Conservation (phyloP, 805 yeast genomes). For the Brettanomyces nanus region DNA sequence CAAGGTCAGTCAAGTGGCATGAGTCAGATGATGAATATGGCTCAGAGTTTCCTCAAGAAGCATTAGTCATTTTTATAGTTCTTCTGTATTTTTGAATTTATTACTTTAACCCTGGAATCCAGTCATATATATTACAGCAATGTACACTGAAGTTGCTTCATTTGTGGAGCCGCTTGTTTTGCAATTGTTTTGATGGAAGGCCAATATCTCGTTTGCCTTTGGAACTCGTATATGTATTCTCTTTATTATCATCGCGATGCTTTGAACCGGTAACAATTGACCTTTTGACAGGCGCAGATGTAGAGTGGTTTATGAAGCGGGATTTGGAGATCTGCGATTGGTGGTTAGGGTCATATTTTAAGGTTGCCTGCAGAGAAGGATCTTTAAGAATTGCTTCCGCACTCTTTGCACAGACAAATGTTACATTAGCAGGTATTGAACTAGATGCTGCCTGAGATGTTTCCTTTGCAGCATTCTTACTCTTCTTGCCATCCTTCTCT, state of each 20-base stretch:
- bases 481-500: slow-evolving; percentile 22
- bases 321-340: slow-evolving; percentile 49
- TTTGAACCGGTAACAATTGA: slow-evolving; percentile 10
- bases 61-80: background rate
- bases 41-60: slow-evolving; percentile 7
- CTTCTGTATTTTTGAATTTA: background rate
- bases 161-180: slow-evolving; percentile 14
- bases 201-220: slow-evolving; percentile 22
- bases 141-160: slow-evolving; percentile 1
- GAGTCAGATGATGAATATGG: slow-evolving; percentile 9
- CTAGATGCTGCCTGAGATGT: slow-evolving; percentile 8
- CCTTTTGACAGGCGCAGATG: slow-evolving; percentile 56
- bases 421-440: slow-evolving; percentile 20
- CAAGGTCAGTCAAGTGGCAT: background rate
- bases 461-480: background rate
- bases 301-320: slow-evolving; percentile 47
- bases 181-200: slow-evolving; percentile 14
- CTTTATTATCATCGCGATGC: slow-evolving; percentile 5
- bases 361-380: slow-evolving; percentile 28
- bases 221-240: background rate
- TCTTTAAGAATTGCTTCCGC: slow-evolving; percentile 49
- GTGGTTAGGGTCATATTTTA: slow-evolving; percentile 47
- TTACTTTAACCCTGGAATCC: background rate
- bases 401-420: slow-evolving; percentile 56
- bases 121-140: background rate